These are phyloP conservation scores for Pseudocohnilembus persalinus DNA, from an alignment of 169 alveolate genomes.

Conservation along the genomic window DNA sequence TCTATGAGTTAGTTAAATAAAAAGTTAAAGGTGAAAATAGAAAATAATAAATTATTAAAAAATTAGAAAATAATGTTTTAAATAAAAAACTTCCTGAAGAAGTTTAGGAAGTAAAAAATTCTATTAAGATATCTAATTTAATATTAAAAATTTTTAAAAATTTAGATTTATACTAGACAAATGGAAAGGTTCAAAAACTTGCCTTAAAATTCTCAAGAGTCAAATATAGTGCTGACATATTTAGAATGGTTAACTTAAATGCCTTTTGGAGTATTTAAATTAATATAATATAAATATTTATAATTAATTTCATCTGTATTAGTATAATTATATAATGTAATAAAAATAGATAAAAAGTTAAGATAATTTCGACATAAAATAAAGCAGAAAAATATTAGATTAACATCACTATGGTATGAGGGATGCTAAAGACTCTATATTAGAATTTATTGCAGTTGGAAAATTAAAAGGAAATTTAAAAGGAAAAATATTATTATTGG, in stretches of 20 bases:
- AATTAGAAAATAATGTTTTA: not conserved
- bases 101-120: not conserved
- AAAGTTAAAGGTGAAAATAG: not conserved
- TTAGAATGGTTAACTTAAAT: conserved; percentile 70
- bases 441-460: conserved; percentile 94
- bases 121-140: too few species aligned
- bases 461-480: conserved; percentile 68
- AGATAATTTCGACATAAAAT: not conserved
- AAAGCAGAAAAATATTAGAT: conserved; percentile 57
- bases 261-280: conserved; percentile 75
- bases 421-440: conserved; percentile 90
- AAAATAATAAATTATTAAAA: too few species aligned
- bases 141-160: too few species aligned
- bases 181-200: not conserved
- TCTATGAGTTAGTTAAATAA: not conserved
- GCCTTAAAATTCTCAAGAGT: conserved; percentile 44
- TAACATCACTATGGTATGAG: conserved; percentile 92
- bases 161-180: not conserved
- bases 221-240: conserved; percentile 68
- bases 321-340: too few species aligned
- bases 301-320: conserved; percentile 26
- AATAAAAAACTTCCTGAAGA: not conserved
- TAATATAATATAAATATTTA: conserved; percentile 51
- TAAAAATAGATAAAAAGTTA: not conserved
- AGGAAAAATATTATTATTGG: conserved; percentile 92